Base-by-base conservation (phyloP, 495 filamentous ascomycete genomes). In the Pyrenopolyporus hunteri region DNA sequence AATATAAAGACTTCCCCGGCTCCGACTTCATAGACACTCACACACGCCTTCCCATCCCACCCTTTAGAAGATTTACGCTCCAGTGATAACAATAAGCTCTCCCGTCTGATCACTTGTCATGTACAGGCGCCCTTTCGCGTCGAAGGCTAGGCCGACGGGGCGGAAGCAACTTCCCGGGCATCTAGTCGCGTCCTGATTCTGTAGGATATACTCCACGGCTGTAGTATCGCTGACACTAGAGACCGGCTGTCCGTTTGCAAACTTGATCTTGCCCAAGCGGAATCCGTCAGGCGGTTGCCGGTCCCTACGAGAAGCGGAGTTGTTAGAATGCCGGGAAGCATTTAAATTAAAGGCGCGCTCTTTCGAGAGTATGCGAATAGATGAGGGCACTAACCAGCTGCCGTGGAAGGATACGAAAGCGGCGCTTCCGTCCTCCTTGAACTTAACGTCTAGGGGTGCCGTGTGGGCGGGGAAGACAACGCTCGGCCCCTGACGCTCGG, bases 321-420 rank as follows among this genome's bases (percentile, higher is more conserved):
- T 10, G 28, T 22, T 31, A 33, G 23, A 48, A 13, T 22, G 26
- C 43, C 22, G 57, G 13, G 14, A 17, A 25, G 14, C 16, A n/a
- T n/a, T n/a, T n/a, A n/a, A n/a, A n/a, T 19, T 13, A 13, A 35
- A 9, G 10, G 26, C 13, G 19, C 13, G 14, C 19, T 14, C n/a
- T 22, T 4, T 9, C 19, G 14, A 19, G 2, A 9, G 8, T n/a
- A 19, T 11, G 14, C 3, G 37, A 20, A 37, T 1, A 46, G 31
- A 28, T 17, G 28, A 20, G 14, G 36, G 9, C 42, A 64, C 73
- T 57, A 50, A 79, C 83, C 83, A 86, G 60, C 75, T 79, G 0
- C 83, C 84, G 45, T 86, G 84, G 53, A 86, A 86, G 72, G 73
- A 61, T 57, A 85, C 45, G 66, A 79, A 82, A 3, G 80, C 80